Percentiles rank a stretch among this genome's conserved stretches.
phyloP scores from a whole-genome alignment of 768 basidiomycete genomes.

The Mycena floridula region DNA sequence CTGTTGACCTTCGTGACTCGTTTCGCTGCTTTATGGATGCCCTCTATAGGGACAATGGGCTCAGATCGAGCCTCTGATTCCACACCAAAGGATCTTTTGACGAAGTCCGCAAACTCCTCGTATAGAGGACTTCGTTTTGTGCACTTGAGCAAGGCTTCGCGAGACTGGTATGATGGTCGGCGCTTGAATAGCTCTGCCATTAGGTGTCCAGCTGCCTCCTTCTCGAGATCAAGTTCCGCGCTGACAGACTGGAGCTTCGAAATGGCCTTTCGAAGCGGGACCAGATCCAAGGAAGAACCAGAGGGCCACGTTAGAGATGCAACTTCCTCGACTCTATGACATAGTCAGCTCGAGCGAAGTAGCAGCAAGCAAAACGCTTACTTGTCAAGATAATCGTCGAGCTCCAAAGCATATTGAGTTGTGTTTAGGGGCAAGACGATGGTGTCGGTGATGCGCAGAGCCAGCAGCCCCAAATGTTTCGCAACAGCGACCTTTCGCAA shows the following conservation, averaged over 20 bases:
- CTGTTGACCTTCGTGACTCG: constrained; percentile 55
- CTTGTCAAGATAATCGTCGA: constrained; percentile 12
- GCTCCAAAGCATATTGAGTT: constrained; percentile 56
- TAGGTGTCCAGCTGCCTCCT: constrained; percentile 49
- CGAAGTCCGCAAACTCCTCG: constrained; percentile 39
- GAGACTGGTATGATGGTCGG: no score
- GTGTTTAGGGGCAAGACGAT: constrained; percentile 70
- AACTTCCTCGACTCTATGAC: constrained; percentile 3
- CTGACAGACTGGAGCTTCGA: constrained; percentile 43
- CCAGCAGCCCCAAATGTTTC: constrained; percentile 56
- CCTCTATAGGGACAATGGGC: constrained; percentile 26
- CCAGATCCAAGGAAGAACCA: constrained; percentile 27
- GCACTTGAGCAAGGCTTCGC: no score
- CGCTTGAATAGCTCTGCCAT: no score
- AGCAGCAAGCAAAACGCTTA: constrained; percentile 2
- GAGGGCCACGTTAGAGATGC: constrained; percentile 2
- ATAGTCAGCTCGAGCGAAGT: background rate
- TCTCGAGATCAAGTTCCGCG: constrained; percentile 52
- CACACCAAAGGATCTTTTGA: constrained; percentile 30
- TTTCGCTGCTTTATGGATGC: constrained; percentile 51
- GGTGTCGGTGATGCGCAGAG: constrained; percentile 57
- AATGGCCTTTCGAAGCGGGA: constrained; percentile 40
- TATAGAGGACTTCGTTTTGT: no score
- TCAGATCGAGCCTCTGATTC: constrained; percentile 10
- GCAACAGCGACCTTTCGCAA: constrained; percentile 53